Evolutionary conservation across 352 stramenopile genomes (phyloP).

Genomic region (Aphanomyces euteiches): DNA sequence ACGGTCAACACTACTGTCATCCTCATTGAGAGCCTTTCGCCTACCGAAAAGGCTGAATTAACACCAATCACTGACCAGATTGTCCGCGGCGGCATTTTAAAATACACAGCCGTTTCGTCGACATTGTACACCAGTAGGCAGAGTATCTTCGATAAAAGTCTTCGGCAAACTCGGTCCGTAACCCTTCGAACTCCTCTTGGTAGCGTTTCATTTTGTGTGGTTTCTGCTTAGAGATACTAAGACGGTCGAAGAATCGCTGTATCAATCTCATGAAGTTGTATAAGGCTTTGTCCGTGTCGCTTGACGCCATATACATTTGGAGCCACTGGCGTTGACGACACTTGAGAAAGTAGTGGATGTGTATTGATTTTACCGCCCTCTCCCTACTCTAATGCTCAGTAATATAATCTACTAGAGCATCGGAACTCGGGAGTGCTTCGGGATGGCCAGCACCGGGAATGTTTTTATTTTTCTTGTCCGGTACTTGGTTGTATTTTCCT

Average conservation of each 20-base stretch:
- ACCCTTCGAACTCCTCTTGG: neutral
- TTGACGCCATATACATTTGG: neutral
- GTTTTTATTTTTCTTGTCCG: too few relatives aligned
- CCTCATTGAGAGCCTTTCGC: constrained; percentile 29
- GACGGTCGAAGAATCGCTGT: neutral
- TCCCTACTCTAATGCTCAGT: too few relatives aligned
- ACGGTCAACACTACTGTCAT: constrained; percentile 32
- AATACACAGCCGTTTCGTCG: constrained; percentile 32
- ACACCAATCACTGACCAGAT: constrained; percentile 28
- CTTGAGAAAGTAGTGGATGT: too few relatives aligned
- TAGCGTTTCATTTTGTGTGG: neutral
- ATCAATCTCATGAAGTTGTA: neutral
- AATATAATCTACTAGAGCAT: too few relatives aligned
- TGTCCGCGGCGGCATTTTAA: constrained; percentile 18
- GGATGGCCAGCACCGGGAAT: too few relatives aligned
- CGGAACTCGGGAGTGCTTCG: too few relatives aligned
- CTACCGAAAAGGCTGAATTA: neutral
- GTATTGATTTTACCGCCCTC: too few relatives aligned
- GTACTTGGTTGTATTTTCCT: too few relatives aligned
- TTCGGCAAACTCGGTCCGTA: neutral
- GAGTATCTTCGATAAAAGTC: neutral
- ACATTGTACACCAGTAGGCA: constrained; percentile 12
- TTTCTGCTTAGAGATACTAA: neutral
- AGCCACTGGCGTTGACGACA: neutral
- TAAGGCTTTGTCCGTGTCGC: neutral